Conservation (phyloP, 768 basidiomycete genomes). For the Sistotremastrum suecicum region DNA sequence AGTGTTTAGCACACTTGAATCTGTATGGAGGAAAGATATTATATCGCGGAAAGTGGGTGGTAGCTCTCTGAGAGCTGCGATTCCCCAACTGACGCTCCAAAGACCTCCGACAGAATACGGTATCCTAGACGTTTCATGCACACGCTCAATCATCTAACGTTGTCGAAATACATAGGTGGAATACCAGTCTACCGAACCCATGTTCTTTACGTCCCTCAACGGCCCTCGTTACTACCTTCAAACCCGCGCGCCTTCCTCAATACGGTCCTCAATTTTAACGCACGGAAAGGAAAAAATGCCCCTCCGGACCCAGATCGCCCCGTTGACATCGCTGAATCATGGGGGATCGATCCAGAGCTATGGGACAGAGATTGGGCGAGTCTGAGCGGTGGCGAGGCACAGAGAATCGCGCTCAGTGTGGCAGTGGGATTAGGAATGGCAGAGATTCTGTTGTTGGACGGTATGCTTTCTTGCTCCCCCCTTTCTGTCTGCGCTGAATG, state of each 20-base stretch:
- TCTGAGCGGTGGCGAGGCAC: conserved; percentile 77
- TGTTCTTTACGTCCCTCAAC: conserved; percentile 78
- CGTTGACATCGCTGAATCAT: conserved; percentile 39
- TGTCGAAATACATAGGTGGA: conserved; percentile 24
- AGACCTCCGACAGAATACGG: conserved; percentile 36
- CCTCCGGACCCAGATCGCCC: conserved; percentile 22
- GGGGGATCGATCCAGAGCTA: conserved; percentile 53
- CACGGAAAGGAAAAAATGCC: conserved; percentile 19
- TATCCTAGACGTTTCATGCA: conserved; percentile 11
- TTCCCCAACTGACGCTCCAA: conserved; percentile 11
- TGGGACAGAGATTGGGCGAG: conserved; percentile 74
- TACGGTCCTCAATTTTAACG: conserved; percentile 36
- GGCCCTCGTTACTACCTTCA: conserved; percentile 74
- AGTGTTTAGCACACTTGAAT: conserved; percentile 71
- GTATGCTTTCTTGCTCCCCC: conserved; percentile 24
- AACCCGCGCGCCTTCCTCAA: conserved; percentile 62
- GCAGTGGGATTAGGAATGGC: conserved; percentile 62
- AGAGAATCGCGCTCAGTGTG: conserved; percentile 67
- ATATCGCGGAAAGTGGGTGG: conserved; percentile 51
- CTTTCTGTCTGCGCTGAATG: neutral
- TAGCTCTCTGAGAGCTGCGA: neutral
- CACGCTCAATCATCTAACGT: neutral
- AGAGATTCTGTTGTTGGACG: conserved; percentile 69
- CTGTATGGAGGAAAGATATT: conserved; percentile 52
- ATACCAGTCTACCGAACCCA: conserved; percentile 66